Percentiles rank a stretch among this genome's conserved stretches.
These are phyloP conservation scores for Ustilago curta DNA, from an alignment of 1,284 basidiomycete genomes.

Conservation along the genomic window DNA sequence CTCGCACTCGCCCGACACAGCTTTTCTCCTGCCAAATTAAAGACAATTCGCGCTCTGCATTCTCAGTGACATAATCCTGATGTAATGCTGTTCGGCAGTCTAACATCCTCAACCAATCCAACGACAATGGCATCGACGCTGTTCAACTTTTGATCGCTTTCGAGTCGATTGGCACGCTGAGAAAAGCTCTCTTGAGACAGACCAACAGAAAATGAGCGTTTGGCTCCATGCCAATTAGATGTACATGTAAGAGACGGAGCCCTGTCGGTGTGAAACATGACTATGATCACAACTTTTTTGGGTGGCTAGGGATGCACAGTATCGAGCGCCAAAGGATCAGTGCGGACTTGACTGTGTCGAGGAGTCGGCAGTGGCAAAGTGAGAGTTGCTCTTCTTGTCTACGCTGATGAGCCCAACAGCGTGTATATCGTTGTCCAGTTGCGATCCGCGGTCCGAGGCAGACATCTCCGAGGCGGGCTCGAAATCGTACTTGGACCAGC, in stretches of 20 bases:
- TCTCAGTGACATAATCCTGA: constrained; percentile 1
- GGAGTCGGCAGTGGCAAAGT: constrained; percentile 8
- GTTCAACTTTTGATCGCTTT: no score
- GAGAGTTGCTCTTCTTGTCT: constrained; percentile 36
- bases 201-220: no score
- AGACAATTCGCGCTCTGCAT: neutral
- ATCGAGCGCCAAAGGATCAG: neutral
- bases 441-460: constrained; percentile 7
- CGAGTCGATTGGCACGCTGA: no score
- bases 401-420: constrained; percentile 34
- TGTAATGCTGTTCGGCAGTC: neutral
- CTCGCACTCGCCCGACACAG: constrained; percentile 10
- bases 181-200: no score
- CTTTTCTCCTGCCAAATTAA: neutral
- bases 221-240: neutral
- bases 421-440: constrained; percentile 22
- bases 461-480: constrained; percentile 5
- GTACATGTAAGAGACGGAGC: constrained; percentile 10
- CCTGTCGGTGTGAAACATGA: no score
- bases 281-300: constrained; percentile 1
- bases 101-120: no score
- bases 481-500: constrained; percentile 52
- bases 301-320: neutral
- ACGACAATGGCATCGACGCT: no score
- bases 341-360: constrained; percentile 8